phyloP scores from a whole-genome alignment of 1,139 yeast species.

The Schwanniomyces etchellsii region DNA sequence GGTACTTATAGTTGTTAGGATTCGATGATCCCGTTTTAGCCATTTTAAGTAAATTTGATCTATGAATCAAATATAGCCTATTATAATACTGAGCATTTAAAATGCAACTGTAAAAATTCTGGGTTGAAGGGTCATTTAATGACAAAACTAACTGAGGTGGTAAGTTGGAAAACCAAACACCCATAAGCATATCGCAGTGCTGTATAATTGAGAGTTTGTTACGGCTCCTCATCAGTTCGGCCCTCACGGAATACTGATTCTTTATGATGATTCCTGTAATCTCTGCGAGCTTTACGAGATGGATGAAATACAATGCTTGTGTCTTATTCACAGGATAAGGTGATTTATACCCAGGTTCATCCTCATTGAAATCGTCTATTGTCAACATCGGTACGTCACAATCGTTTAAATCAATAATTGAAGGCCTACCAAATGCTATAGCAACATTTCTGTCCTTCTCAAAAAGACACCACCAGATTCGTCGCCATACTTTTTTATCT shows the following conservation, averaged over 20 bases:
- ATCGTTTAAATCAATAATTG: conserved; percentile 64
- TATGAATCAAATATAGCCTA: conserved; percentile 63
- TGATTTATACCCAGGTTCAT: conserved; percentile 40
- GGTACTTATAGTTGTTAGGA: conserved; percentile 52
- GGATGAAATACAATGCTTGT: conserved; percentile 55
- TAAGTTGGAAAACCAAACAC: conserved; percentile 68
- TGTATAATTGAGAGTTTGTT: conserved; percentile 53
- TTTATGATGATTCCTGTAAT: conserved; percentile 67
- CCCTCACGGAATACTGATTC: conserved; percentile 68
- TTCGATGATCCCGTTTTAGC: conserved; percentile 38
- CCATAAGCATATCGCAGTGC: conserved; percentile 77
- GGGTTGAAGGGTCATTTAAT: conserved; percentile 48
- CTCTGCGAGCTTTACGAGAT: conserved; percentile 64
- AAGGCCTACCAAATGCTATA: conserved; percentile 76
- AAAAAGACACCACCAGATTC: conserved; percentile 80
- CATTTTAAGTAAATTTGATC: conserved; percentile 60
- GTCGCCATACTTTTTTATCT: conserved; percentile 58
- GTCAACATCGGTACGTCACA: conserved; percentile 75
- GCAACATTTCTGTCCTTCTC: conserved; percentile 67
- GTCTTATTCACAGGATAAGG: conserved; percentile 44
- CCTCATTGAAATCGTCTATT: conserved; percentile 58
- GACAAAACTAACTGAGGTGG: conserved; percentile 64
- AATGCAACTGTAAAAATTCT: conserved; percentile 54
- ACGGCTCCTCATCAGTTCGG: conserved; percentile 47
- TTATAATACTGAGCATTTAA: conserved; percentile 72